phyloP scores from a whole-genome alignment of 495 filamentous ascomycete genomes.

The Peziza echinospora region DNA sequence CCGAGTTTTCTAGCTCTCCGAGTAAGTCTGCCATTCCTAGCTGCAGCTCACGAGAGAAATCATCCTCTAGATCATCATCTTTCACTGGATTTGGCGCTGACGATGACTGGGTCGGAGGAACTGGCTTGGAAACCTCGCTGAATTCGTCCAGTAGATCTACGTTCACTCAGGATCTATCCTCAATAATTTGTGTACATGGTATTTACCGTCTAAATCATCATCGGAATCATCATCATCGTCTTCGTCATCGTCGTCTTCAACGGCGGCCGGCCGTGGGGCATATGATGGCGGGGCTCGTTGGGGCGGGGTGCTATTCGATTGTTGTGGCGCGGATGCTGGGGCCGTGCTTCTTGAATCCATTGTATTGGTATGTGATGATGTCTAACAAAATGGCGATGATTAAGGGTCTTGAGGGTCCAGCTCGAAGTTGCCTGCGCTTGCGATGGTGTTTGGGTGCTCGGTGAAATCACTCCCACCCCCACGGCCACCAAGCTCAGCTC shows the following conservation, averaged over 20 bases:
- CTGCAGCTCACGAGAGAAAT: conserved; percentile 67
- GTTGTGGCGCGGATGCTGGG: no score
- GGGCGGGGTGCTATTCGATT: no score
- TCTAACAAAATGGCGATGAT: no score
- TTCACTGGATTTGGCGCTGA: not conserved
- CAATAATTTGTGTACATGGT: not conserved
- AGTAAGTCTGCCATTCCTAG: conserved; percentile 70
- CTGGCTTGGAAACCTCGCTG: not conserved
- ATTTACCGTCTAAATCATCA: conserved; percentile 71
- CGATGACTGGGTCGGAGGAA: not conserved
- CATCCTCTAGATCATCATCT: conserved; percentile 29
- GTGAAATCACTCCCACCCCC: no score
- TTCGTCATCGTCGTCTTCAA: conserved; percentile 50
- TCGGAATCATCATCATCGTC: conserved; percentile 16
- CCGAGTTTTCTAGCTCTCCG: conserved; percentile 41
- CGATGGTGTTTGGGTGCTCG: no score
- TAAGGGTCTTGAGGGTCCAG: no score
- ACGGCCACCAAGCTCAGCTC: no score
- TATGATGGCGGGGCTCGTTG: no score
- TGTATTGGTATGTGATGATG: no score
- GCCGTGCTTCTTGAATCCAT: no score
- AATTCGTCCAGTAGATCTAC: not conserved
- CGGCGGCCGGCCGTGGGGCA: no score
- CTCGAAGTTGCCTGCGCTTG: no score
- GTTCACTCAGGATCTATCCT: not conserved